Percentiles rank a stretch among this genome's conserved stretches.
phyloP scores from a whole-genome alignment of 495 filamentous ascomycete genomes.

The Terfezia claveryi region DNA sequence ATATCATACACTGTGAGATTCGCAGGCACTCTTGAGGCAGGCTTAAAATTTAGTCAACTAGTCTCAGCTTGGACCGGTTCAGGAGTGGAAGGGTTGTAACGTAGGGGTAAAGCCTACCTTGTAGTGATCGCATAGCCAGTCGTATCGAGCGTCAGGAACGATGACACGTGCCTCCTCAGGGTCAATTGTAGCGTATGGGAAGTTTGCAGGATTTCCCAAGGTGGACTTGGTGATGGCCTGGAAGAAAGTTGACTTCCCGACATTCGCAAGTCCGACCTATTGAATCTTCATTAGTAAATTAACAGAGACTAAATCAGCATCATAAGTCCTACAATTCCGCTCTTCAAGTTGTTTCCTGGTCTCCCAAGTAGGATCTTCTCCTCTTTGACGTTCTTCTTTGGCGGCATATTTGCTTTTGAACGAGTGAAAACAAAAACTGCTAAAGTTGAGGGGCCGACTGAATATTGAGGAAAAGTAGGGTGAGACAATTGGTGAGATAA shows the following conservation, averaged over 20 bases:
- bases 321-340: slow-evolving; percentile 59
- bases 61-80: slow-evolving; percentile 6
- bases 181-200: slow-evolving; percentile 96
- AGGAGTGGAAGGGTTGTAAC: neutral
- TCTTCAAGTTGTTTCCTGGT: slow-evolving; percentile 96
- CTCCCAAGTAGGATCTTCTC: slow-evolving; percentile 77
- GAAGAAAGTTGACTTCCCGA: slow-evolving; percentile 98
- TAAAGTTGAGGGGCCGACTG: slow-evolving; percentile 2
- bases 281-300: neutral
- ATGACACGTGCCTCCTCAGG: slow-evolving; percentile 96
- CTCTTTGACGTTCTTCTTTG: slow-evolving; percentile 46
- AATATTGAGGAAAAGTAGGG: neutral
- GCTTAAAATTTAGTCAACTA: slow-evolving; percentile 25
- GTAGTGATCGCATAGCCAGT: slow-evolving; percentile 90
- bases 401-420: slow-evolving; percentile 44
- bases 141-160: slow-evolving; percentile 86
- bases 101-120: slow-evolving; percentile 18
- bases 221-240: slow-evolving; percentile 97
- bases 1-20: slow-evolving; percentile 99
- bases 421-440: slow-evolving; percentile 16
- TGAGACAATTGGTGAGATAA: slow-evolving; percentile 4
- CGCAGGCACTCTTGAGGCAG: slow-evolving; percentile 85
- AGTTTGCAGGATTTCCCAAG: slow-evolving; percentile 97
- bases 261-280: slow-evolving; percentile 95
- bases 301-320: neutral